Evolutionary conservation across 768 basidiomycete species (phyloP), one percentile per base, ranked within the genome.

Genomic region (Hericium erinaceus): DNA sequence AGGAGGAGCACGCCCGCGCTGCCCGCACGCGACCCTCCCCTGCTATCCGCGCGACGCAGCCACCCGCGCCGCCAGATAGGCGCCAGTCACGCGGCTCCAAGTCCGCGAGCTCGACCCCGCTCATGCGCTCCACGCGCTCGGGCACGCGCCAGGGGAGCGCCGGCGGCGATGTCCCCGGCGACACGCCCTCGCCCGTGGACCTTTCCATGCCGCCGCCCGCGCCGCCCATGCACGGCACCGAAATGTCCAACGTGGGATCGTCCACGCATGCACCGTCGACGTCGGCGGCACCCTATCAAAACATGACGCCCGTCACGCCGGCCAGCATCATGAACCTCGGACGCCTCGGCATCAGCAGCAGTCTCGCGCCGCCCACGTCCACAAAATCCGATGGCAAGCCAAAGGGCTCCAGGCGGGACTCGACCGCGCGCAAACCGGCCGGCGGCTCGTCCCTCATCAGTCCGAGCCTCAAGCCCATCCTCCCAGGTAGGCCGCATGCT

Each of bases 261-360:
- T 55, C 52, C 9, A 44, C 52, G 10, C 39, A 58, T 0, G 54
- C 60, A 6, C 16, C 55, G n/a, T 24, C 58, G 22, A 41, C 57
- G 33, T 57, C 61, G 50, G 22, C 60, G 1, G 62, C 59, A 39
- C 65, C 64, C 24, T 60, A 54, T 7, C 66, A 68, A 67, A 76
- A 74, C 59, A 68, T 84, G 60, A 81, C 76, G 4, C 95, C 95
- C 6, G 91, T 92, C 48, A 97, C 95, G 0, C 95, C 95, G 0
- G 88, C 92, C 0, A 89, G 84, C 58, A 87, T 98, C 66, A 92
- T 98, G 90, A 95, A 95, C 61, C 76, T 98, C 7, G 84, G 85
- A 3, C 73, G 80, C 39, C 69, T 87, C 2, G 81, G 84, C 5
- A 72, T 80, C 54, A 75, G 78, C 51, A 80, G 71, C 50, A 69